phyloP scores from a whole-genome alignment of 179 eudicot genomes.

The Spinacia oleracea region DNA sequence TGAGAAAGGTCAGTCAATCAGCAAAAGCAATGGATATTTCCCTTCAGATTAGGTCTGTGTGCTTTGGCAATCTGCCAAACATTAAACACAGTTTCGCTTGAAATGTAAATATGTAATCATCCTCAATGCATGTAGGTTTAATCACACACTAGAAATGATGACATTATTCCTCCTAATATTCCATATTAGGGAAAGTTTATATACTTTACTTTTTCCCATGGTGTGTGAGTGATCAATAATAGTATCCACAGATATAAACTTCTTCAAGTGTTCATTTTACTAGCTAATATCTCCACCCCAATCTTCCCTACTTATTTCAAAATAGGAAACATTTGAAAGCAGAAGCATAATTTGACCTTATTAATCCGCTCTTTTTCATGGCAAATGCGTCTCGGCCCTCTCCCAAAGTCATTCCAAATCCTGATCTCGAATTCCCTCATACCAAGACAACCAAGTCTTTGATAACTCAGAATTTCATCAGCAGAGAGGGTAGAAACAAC shows the following conservation, averaged over 20 bases:
- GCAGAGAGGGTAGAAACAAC: conserved; percentile 25
- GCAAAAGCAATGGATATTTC: not conserved
- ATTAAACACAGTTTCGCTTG: not conserved
- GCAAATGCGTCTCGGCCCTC: conserved; percentile 4
- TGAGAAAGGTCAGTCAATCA: not conserved
- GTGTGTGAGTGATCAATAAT: not conserved
- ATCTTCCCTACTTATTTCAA: not conserved
- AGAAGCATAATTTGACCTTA: conserved; percentile 29
- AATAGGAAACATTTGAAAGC: not conserved
- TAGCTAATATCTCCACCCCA: not conserved
- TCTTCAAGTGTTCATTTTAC: not conserved
- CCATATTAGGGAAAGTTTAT: not conserved
- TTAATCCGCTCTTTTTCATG: conserved; percentile 35
- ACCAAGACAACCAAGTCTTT: conserved; percentile 29
- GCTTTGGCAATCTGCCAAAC: not conserved
- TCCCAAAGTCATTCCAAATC: conserved; percentile 55
- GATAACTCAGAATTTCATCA: conserved; percentile 31
- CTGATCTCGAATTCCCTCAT: conserved; percentile 50
- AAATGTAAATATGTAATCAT: not conserved
- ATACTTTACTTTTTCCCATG: not conserved
- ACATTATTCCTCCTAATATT: not conserved
- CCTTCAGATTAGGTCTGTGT: not conserved
- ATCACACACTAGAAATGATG: not conserved
- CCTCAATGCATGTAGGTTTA: not conserved
- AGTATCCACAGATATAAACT: not conserved